Base-by-base conservation (phyloP, 2,329 filamentous ascomycete species). In the Rutstroemia sydowiana region DNA sequence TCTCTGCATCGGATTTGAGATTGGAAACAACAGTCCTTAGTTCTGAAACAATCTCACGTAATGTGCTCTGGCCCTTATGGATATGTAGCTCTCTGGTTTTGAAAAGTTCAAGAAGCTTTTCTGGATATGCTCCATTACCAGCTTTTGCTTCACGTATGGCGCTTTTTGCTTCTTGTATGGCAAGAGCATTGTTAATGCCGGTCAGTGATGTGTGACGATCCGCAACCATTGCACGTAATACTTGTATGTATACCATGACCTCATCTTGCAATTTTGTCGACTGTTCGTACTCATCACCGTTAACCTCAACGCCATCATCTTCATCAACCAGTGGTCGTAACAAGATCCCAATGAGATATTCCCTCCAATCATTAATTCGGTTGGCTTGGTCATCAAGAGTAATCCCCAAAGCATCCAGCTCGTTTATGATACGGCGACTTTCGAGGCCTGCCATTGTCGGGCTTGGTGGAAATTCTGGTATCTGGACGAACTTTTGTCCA, bases 181-280 rank as follows among this genome's bases (percentile, higher is more conserved):
- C 78, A 3, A 95, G 79, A 30, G 78, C 73, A 59, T 93, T 95
- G n/a, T 75, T 75, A 54, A 89, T 77, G 0, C 92, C 92, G 1
- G 85, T 86, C 14, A 96, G 74, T 26, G 83, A 81, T 57, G 85
- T 81, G 57, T 85, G 81, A 11, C 92, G 82, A 68, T 97, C 91
- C 6, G 88, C 84, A 52, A 93, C 78, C 44, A 85, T 75, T 0
- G 86, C 81, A 54, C 88, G 79, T 26, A 96, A 73, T 8, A 81
- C 83, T 64, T 90, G 83, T 53, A 95, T 85, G 63, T 95, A 95
- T 6, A 87, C 87, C 68, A 92, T 88, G 39, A 96, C 79, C 64
- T 95, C 83, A 55, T 96, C 92, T 69, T 97, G 92, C 42, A 85
- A 78, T 66, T 88, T 88, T 0, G 90, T 88, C 0, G 92, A 95